Evolutionary conservation across 345 rosid genomes (phyloP).

Genomic region (Schrenkiella parvula): DNA sequence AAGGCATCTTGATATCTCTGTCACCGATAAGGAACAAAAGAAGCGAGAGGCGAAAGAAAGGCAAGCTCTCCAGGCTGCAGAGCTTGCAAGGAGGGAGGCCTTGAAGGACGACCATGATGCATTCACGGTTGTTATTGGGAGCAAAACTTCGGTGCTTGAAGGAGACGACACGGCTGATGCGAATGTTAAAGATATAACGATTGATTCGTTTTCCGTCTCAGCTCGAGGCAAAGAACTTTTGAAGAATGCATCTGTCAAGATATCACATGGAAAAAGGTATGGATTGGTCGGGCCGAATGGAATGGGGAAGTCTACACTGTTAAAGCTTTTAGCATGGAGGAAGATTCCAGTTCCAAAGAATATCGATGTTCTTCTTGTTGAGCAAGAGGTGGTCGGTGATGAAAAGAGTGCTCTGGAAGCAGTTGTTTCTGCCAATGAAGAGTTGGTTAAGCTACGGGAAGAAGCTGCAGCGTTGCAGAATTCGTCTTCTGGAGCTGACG

Average conservation of each 20-base stretch:
- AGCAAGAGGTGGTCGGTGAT: conserved; percentile 92
- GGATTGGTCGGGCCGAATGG: conserved; percentile 98
- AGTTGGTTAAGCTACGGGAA: conserved; percentile 58
- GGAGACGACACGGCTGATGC: conserved; percentile 89
- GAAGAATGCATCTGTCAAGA: conserved; percentile 77
- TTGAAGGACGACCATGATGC: conserved; percentile 93
- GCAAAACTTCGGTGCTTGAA: conserved; percentile 76
- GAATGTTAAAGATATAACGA: conserved; percentile 76
- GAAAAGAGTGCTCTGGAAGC: conserved; percentile 80
- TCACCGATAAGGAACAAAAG: conserved; percentile 77
- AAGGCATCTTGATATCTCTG: conserved; percentile 48
- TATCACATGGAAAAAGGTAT: conserved; percentile 95
- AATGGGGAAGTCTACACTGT: conserved; percentile 88
- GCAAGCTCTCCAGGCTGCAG: conserved; percentile 47
- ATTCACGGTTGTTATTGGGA: conserved; percentile 90
- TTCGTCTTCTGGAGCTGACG: conserved; percentile 35
- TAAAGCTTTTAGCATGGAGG: conserved; percentile 97
- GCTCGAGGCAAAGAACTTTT: conserved; percentile 94
- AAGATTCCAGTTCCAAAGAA: conserved; percentile 94
- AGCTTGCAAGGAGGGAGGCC: conserved; percentile 71
- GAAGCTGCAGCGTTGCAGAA: conserved; percentile 63
- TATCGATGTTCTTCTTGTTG: conserved; percentile 93
- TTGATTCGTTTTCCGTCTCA: conserved; percentile 87
- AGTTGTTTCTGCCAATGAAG: conserved; percentile 91
- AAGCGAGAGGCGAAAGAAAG: conserved; percentile 76